phyloP scores from a whole-genome alignment of 2,329 filamentous ascomycete species.

The Pestalotiopsis sp. region DNA sequence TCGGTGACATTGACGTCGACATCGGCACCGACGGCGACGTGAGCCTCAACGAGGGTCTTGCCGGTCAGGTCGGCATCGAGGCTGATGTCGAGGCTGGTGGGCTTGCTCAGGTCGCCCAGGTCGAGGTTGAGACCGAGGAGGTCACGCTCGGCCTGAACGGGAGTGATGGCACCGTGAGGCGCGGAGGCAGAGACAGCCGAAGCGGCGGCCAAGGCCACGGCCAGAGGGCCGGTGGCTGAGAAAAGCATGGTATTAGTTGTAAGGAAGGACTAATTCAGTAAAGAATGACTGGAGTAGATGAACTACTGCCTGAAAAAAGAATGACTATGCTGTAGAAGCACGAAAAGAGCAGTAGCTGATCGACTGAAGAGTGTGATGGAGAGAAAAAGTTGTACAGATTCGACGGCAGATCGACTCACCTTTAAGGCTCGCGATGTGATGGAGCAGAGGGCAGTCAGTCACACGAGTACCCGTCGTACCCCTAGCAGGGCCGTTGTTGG shows the following conservation, averaged over 20 bases:
- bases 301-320: conserved; percentile 25
- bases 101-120: conserved; percentile 23
- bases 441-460: neutral
- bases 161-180: conserved; percentile 13
- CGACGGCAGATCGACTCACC: neutral
- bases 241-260: conserved; percentile 29
- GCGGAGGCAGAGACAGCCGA: conserved; percentile 26
- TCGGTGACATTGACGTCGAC: conserved; percentile 34
- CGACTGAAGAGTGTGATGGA: neutral
- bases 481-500: neutral
- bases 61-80: conserved; percentile 29
- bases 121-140: conserved; percentile 16
- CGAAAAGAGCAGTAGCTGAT: neutral
- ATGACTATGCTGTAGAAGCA: conserved; percentile 24
- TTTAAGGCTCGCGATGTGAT: conserved; percentile 1
- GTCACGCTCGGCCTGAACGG: conserved; percentile 19
- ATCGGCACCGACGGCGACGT: conserved; percentile 19
- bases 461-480: neutral
- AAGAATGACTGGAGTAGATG: conserved; percentile 34
- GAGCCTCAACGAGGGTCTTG: conserved; percentile 25
- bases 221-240: conserved; percentile 31
- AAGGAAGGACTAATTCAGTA: conserved; percentile 19
- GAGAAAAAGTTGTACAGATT: neutral
- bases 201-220: conserved; percentile 32
- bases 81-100: conserved; percentile 26